A percentile compares a stretch with the other conserved stretches of the same genome.
These are phyloP conservation scores for Rhodotorula sp. DNA, from an alignment of 1,284 basidiomycete genomes.

Conservation along the genomic window DNA sequence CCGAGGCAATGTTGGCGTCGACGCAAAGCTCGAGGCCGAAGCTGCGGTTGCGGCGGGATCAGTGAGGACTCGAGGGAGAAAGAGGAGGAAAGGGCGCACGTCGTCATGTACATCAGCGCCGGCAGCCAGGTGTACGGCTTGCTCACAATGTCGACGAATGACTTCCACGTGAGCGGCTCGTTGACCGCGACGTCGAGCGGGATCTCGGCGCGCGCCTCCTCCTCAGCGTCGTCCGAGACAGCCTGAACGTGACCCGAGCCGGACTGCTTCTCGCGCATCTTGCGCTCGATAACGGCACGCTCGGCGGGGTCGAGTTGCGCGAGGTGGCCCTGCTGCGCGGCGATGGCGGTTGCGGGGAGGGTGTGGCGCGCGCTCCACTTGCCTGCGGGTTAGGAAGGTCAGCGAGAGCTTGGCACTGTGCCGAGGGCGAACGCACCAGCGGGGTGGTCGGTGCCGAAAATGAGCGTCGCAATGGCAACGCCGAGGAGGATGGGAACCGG, in stretches of 20 bases:
- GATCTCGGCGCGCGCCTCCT: slow-evolving; percentile 35
- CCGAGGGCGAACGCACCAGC: slow-evolving; percentile 9
- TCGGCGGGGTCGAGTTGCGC: slow-evolving; percentile 49
- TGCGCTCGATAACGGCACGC: slow-evolving; percentile 46
- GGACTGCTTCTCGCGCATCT: slow-evolving; percentile 49
- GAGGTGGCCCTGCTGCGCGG: slow-evolving; percentile 49
- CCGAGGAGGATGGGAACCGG: slow-evolving; percentile 62
- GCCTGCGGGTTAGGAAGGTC: slow-evolving; percentile 40
- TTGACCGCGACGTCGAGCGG: slow-evolving; percentile 59
- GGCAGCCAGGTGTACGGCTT: slow-evolving; percentile 66
- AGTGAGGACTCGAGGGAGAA: neutral
- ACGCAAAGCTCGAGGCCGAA: slow-evolving; percentile 56
- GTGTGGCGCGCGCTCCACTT: slow-evolving; percentile 62
- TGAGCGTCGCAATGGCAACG: slow-evolving; percentile 56
- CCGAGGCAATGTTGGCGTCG: neutral
- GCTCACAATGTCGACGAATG: slow-evolving; percentile 53
- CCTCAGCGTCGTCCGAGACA: slow-evolving; percentile 6
- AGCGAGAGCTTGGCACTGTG: slow-evolving; percentile 46
- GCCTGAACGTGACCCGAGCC: slow-evolving; percentile 20
- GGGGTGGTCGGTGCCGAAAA: slow-evolving; percentile 65
- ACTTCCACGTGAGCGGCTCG: slow-evolving; percentile 56
- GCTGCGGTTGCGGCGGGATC: neutral
- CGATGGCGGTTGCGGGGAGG: slow-evolving; percentile 53
- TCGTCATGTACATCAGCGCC: slow-evolving; percentile 56
- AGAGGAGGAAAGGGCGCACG: slow-evolving; percentile 23